A percentile compares a stretch with the other conserved stretches of the same genome.
Evolutionary conservation across 2,329 filamentous ascomycete genomes (phyloP).

Genomic region (Colletotrichum theobromicola): DNA sequence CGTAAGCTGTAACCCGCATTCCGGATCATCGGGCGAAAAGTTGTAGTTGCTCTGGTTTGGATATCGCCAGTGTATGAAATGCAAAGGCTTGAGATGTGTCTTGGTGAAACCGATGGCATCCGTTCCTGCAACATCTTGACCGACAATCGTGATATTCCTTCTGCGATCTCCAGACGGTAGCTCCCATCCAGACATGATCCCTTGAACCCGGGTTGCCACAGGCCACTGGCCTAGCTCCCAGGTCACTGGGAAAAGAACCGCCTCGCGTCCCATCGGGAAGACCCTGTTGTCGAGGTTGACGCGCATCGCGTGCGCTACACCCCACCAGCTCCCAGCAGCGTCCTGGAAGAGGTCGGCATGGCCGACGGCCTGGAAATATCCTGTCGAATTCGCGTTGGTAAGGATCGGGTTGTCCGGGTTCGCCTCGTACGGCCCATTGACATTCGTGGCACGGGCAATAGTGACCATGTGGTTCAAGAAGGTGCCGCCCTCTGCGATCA

Average conservation of each 20-base stretch:
- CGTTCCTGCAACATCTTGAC: neutral
- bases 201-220: neutral
- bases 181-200: neutral
- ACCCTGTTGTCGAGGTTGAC: neutral
- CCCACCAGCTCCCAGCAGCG: neutral
- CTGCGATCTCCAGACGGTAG: neutral
- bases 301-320: neutral
- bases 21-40: neutral
- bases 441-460: accelerated
- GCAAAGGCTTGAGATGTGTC: neutral
- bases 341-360: neutral
- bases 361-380: neutral
- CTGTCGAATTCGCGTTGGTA: neutral
- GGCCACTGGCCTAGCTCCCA: neutral
- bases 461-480: neutral
- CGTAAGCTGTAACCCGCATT: neutral
- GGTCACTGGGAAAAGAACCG: neutral
- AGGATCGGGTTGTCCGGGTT: neutral
- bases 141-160: neutral
- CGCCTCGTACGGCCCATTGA: neutral
- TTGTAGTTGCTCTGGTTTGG: neutral
- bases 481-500: neutral
- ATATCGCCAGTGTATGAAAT: neutral
- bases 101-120: neutral
- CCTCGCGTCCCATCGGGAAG: neutral